A percentile compares a stretch with the other conserved stretches of the same genome.
These are phyloP conservation scores for Candida namnaoensis DNA, from an alignment of 805 yeast genomes.

Conservation along the genomic window DNA sequence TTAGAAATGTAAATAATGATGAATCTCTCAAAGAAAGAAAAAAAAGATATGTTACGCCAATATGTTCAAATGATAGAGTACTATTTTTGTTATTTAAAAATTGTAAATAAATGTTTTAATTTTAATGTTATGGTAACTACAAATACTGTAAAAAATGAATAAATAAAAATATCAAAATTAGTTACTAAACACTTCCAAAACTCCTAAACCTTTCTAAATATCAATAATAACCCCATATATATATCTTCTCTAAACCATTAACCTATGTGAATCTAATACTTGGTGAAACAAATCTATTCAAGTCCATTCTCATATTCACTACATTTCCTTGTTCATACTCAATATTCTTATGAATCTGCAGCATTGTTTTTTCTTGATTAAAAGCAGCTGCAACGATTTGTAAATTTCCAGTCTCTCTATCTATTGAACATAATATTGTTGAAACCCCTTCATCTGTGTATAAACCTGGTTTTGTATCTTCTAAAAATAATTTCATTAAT, in stretches of 20 bases:
- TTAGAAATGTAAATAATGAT: background rate
- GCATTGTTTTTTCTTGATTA: constrained; percentile 2
- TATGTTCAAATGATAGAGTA: too few species aligned
- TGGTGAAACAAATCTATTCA: constrained; percentile 2
- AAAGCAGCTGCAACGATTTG: constrained; percentile 5
- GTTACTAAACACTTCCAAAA: background rate
- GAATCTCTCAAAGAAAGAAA: background rate
- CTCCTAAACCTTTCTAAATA: background rate
- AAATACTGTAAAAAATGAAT: too few species aligned
- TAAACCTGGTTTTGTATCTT: background rate
- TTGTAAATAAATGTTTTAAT: too few species aligned
- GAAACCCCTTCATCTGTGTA: background rate
- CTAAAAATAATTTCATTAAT: constrained; percentile 7
- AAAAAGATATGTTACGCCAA: background rate
- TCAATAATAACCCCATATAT: too few species aligned
- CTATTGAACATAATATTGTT: constrained; percentile 10
- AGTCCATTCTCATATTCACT: background rate
- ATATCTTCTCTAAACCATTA: background rate
- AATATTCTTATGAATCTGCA: background rate
- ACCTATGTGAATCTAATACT: background rate
- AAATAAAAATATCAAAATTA: too few species aligned
- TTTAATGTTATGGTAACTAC: too few species aligned
- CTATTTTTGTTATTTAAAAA: too few species aligned
- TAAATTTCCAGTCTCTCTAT: constrained; percentile 9
- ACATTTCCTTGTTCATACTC: constrained; percentile 1